Evolutionary conservation across 2,329 filamentous ascomycete species (phyloP).

Genomic region (Exophiala lecanii-corni): DNA sequence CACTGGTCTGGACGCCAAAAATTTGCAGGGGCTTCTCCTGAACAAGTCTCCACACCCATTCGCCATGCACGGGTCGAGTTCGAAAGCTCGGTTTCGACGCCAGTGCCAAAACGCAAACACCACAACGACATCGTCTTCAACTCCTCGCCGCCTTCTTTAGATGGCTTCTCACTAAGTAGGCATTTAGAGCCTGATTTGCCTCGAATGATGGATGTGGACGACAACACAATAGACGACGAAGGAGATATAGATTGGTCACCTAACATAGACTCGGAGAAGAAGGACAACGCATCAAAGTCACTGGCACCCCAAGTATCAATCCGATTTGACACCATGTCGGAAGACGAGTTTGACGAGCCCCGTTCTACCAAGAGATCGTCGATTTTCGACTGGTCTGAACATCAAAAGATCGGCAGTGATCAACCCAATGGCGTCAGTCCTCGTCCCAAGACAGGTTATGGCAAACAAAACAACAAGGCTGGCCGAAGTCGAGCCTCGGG

Average conservation of each 20-base stretch:
- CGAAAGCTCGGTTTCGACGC: slow-evolving; percentile 19
- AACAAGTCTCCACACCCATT: slow-evolving; percentile 18
- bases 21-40: slow-evolving; percentile 1
- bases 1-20: slow-evolving; percentile 6
- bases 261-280: slow-evolving; percentile 9
- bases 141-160: slow-evolving; percentile 17
- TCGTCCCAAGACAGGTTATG: slow-evolving; percentile 59
- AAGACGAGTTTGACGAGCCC: slow-evolving; percentile 22
- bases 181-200: slow-evolving; percentile 18
- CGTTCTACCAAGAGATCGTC: slow-evolving; percentile 47
- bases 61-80: slow-evolving; percentile 11
- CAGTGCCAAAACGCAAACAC: slow-evolving; percentile 13
- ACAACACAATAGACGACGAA: slow-evolving; percentile 4
- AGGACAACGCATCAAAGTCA: slow-evolving; percentile 3
- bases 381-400: slow-evolving; percentile 62
- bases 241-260: slow-evolving; percentile 25
- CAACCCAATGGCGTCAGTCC: slow-evolving; percentile 47
- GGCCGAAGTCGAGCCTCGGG: slow-evolving; percentile 54
- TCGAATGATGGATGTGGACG: slow-evolving; percentile 15
- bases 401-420: slow-evolving; percentile 51
- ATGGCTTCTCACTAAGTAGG: slow-evolving; percentile 5
- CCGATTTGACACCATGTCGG: slow-evolving; percentile 14
- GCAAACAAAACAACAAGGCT: slow-evolving; percentile 54
- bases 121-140: slow-evolving; percentile 8
- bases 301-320: slow-evolving; percentile 11